Conservation (phyloP, 805 yeast genomes). For the Pichia pseudocactophila region DNA sequence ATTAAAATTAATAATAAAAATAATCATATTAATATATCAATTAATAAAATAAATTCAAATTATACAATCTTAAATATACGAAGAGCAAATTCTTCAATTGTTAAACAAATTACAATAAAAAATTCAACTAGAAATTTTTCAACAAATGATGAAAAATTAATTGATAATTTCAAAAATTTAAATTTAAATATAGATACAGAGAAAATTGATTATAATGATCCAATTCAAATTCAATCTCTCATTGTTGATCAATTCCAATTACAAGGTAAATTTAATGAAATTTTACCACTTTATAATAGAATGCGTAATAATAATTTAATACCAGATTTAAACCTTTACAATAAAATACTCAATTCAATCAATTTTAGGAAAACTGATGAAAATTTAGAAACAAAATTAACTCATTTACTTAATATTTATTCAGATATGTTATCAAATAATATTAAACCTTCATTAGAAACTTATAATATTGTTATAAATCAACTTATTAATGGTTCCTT, state of each 20-base stretch:
- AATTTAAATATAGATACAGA: slow-evolving; percentile 2
- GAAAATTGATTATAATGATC: slow-evolving; percentile 4
- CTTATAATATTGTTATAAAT: slow-evolving; percentile 44
- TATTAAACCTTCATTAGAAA: slow-evolving; percentile 46
- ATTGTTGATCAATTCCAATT: slow-evolving; percentile 20
- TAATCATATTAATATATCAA: slow-evolving; percentile 23
- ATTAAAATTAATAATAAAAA: slow-evolving; percentile 16
- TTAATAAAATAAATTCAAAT: slow-evolving; percentile 16
- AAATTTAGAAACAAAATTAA: slow-evolving; percentile 50
- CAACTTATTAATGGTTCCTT: slow-evolving; percentile 44
- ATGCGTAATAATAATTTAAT: slow-evolving; percentile 28
- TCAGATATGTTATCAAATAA: slow-evolving; percentile 51
- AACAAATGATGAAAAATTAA: slow-evolving; percentile 11
- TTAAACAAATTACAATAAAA: slow-evolving; percentile 21
- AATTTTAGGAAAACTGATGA: slow-evolving; percentile 42
- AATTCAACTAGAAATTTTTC: slow-evolving; percentile 2
- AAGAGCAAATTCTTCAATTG: slow-evolving; percentile 22
- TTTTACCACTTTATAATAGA: slow-evolving; percentile 26
- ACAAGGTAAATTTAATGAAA: slow-evolving; percentile 25
- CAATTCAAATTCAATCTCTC: slow-evolving; percentile 13
- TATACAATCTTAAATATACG: slow-evolving; percentile 21
- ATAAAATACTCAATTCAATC: slow-evolving; percentile 47
- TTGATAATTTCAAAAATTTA: slow-evolving; percentile 13
- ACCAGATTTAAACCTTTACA: slow-evolving; percentile 46
- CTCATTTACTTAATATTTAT: slow-evolving; percentile 55